Conservation (phyloP, 768 basidiomycete genomes). For the Rhodotorula kratochvilovae region DNA sequence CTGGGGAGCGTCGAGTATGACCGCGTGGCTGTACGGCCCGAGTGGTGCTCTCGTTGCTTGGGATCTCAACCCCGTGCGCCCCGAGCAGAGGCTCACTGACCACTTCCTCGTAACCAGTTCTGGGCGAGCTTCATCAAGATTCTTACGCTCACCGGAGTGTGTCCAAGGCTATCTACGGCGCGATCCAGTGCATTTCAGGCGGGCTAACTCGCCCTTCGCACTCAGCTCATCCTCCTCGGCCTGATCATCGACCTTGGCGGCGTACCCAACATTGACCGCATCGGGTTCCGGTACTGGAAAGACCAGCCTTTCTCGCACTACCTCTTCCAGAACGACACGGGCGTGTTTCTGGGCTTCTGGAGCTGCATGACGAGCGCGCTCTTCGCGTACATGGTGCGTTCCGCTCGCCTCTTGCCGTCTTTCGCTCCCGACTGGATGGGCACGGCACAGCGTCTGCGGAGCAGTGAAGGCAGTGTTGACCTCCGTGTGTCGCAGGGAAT, state of each 20-base stretch:
- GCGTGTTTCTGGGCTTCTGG: conserved; percentile 34
- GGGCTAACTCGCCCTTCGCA: conserved; percentile 43
- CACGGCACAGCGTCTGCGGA: no score
- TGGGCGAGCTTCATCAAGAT: conserved; percentile 49
- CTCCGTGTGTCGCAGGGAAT: conserved; percentile 1
- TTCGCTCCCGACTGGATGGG: no score
- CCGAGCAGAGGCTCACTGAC: no score
- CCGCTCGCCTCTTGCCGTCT: neutral
- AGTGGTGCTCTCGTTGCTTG: no score
- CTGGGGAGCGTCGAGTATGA: no score
- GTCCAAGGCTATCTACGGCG: neutral
- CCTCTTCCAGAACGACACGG: conserved; percentile 12
- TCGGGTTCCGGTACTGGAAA: conserved; percentile 52
- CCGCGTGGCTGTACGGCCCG: no score
- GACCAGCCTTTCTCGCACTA: conserved; percentile 42
- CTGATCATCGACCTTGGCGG: conserved; percentile 61
- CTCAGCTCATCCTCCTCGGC: conserved; percentile 52
- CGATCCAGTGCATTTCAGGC: neutral
- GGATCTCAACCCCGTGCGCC: no score
- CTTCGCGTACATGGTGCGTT: neutral
- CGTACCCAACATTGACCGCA: conserved; percentile 56
- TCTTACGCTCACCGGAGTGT: conserved; percentile 27
- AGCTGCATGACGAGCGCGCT: conserved; percentile 2
- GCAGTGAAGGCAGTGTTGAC: no score
- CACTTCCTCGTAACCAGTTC: conserved; percentile 43